Base-by-base conservation (phyloP, 371 early-diverging fungal genomes). In the Cokeromyces recurvatus region DNA sequence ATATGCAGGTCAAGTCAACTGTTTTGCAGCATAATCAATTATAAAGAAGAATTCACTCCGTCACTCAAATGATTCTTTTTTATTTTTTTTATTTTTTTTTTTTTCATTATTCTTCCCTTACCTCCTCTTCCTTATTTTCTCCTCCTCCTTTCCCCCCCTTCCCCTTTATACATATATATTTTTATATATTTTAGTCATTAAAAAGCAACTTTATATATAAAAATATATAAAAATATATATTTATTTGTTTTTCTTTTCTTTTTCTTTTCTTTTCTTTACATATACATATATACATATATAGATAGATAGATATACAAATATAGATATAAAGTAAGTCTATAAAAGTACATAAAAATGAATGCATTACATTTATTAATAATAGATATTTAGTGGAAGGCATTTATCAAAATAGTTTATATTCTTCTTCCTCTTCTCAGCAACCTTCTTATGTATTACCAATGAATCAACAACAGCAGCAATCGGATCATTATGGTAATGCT, bases 381-480 rank as follows among this genome's bases (percentile, higher is more conserved):
- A n/a, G n/a, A n/a, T n/a, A n/a, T n/a, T n/a, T 5, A 31, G 63
- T 70, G 71, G 71, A 70, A 55, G 62, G 67, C 47, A 60, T 66
- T 16, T 66, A 66, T 43, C 66, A 59, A 41, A 62, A 53, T 24
- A 62, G 44, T 32, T 29, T 70, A 21, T 70, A 64, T 23, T 54
- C 70, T 25, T 51, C 65, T 27, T 11, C n/a, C n/a, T n/a, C n/a
- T n/a, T n/a, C n/a, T n/a, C 43, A 60, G 20, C 45, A 62, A 36
- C 35, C 57, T 25, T 45, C 68, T 10, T 68, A 68, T 45, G 47
- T 59, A 24, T 38, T 61, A 36, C 57, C 51, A 53, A 44, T 59
- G 16, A 35, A 12, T 14, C 39, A 48, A 51, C 41, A 52, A 35
- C 23, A 62, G 22, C 53, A 53, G 17, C 44, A 50, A 37, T 36